Base-by-base conservation (phyloP, 2,329 filamentous ascomycete species). In the Botrytis elliptica region DNA sequence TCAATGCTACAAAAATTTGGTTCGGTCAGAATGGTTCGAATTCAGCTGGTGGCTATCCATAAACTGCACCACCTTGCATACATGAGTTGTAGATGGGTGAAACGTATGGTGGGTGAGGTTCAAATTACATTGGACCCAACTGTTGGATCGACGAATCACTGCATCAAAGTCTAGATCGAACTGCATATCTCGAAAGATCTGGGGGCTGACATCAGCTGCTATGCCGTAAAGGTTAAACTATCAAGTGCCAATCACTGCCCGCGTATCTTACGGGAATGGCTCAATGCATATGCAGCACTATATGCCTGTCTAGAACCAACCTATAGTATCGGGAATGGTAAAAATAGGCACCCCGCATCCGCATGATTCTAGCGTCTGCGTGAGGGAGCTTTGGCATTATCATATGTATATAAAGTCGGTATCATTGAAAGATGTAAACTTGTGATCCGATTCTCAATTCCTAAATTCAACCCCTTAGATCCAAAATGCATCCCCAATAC, bases 21-120 rank as follows among this genome's bases (percentile, higher is more conserved):
- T 52, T 52, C 22, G 25, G 10, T 6, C 46, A 22, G 46, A 52
- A 52, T 52, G 10, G 25, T 52, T 52, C 9, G 25, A 52, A 52
- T 52, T n/a, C 25, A 5, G 4, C 10, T n/a, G 9, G 4, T 12
- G 1, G 0, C 25, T n/a, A 14, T 52, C 10, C 3, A 14, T n/a
- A n/a, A 52, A 14, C 9, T 14, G 25, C 22, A 52, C 49, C 49
- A n/a, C 10, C 4, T 52, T 25, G 12, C 5, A 49, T 25, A 25
- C 2, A 49, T n/a, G 10, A 52, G 22, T 52, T 52, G 22, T n/a
- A n/a, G 49, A n/a, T 52, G 12, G 25, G 10, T 25, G 25, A 52
- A 52, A 52, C 22, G 0, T 52, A 6, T 52, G 10, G 49, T 52
- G 49, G 25, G 25, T n/a, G 22, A n/a, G 4, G 25, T 52, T 52